Evolutionary conservation across 495 filamentous ascomycete species (phyloP).

Genomic region (Tetracladium setigerum): DNA sequence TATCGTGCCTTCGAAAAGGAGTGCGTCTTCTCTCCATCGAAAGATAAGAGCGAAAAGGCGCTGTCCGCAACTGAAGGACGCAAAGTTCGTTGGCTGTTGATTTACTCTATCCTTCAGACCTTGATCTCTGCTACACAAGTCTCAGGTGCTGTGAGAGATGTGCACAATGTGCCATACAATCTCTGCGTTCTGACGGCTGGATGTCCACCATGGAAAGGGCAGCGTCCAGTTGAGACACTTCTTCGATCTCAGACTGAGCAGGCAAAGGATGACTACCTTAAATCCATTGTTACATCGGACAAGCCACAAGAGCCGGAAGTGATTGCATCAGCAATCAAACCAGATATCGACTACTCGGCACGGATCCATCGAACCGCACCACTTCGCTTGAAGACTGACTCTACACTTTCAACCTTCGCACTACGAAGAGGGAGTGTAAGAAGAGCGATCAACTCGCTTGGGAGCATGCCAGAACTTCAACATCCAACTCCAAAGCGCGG

Average conservation of each 20-base stretch:
- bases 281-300: neutral
- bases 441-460: constrained; percentile 21
- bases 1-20: constrained; percentile 42
- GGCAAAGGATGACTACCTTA: constrained; percentile 7
- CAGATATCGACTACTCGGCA: constrained; percentile 34
- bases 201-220: constrained; percentile 34
- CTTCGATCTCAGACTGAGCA: constrained; percentile 19
- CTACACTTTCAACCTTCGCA: constrained; percentile 21
- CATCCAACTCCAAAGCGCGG: constrained; percentile 13
- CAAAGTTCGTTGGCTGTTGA: constrained; percentile 62
- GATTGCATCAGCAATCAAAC: constrained; percentile 33
- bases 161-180: constrained; percentile 30
- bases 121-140: constrained; percentile 40
- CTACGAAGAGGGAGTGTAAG: constrained; percentile 19
- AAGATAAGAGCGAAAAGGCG: constrained; percentile 31
- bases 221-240: constrained; percentile 8
- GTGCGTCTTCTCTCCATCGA: constrained; percentile 27
- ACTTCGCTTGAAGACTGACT: constrained; percentile 3
- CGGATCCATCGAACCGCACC: constrained; percentile 21
- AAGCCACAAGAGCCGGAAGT: neutral
- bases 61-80: constrained; percentile 45
- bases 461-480: constrained; percentile 17
- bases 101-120: constrained; percentile 63
- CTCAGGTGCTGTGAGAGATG: constrained; percentile 30
- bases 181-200: constrained; percentile 31